Percentiles rank a stretch among this genome's conserved stretches.
Conservation (phyloP, 1,139 yeast species). For the Scheffersomyces segobiensis region DNA sequence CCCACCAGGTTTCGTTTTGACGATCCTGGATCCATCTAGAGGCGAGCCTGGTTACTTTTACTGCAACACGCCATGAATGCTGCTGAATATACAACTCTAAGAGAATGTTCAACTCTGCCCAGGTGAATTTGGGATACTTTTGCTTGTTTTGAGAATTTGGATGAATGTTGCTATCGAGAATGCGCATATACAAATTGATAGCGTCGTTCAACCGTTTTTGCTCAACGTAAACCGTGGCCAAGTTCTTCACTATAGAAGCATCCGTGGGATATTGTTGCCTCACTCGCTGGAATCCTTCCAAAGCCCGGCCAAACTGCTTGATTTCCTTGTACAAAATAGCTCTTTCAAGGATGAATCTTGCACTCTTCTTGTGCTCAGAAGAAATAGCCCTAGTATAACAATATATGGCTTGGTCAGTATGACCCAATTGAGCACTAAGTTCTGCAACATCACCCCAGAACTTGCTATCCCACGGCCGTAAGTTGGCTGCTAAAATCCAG, state of each 20-base stretch:
- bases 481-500: slow-evolving; percentile 83
- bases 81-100: slow-evolving; percentile 75
- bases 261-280: slow-evolving; percentile 63
- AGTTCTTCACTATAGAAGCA: slow-evolving; percentile 61
- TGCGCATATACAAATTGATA: slow-evolving; percentile 67
- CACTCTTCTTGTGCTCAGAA: slow-evolving; percentile 52
- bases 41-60: slow-evolving; percentile 64
- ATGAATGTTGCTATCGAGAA: slow-evolving; percentile 58
- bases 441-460: slow-evolving; percentile 88
- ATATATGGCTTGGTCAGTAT: slow-evolving; percentile 75
- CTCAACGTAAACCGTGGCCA: slow-evolving; percentile 76
- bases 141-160: slow-evolving; percentile 26
- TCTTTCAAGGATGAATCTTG: slow-evolving; percentile 57
- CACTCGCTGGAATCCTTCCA: slow-evolving; percentile 69
- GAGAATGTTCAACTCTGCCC: slow-evolving; percentile 86
- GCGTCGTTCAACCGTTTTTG: slow-evolving; percentile 82
- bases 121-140: slow-evolving; percentile 58
- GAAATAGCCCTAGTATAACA: slow-evolving; percentile 77
- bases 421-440: slow-evolving; percentile 69
- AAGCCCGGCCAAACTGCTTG: slow-evolving; percentile 68
- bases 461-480: slow-evolving; percentile 72
- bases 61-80: slow-evolving; percentile 62
- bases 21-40: slow-evolving; percentile 85
- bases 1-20: slow-evolving; percentile 79
- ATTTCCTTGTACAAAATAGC: slow-evolving; percentile 67